Evolutionary conservation across 2,329 filamentous ascomycete species (phyloP).

Genomic region (Colletotrichum scovillei): DNA sequence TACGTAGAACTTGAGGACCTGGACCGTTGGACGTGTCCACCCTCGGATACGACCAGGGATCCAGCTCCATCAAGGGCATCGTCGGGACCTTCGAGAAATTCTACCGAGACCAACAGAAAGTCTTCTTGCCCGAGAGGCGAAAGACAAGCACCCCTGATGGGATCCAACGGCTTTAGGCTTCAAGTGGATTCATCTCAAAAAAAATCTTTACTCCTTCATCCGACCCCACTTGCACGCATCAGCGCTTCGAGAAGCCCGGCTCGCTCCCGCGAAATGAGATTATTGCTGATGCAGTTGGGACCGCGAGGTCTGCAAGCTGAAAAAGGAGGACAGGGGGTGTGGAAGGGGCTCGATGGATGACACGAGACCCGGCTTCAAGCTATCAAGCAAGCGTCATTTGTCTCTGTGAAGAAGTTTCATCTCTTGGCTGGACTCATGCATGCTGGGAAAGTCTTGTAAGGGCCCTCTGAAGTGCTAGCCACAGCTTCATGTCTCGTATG

Average conservation of each 20-base stretch:
- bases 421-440: not conserved
- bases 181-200: not conserved
- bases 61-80: not conserved
- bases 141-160: not conserved
- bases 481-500: too few species aligned
- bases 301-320: not conserved
- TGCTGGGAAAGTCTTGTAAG: not conserved
- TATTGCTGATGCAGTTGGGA: not conserved
- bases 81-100: not conserved
- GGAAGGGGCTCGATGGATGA: not conserved
- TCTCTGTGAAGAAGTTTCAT: not conserved
- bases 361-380: not conserved
- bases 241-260: conserved; percentile 5
- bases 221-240: not conserved
- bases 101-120: not conserved
- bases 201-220: not conserved
- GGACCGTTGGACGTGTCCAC: not conserved
- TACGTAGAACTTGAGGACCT: not conserved
- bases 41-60: not conserved
- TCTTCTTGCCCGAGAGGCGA: not conserved
- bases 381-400: not conserved
- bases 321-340: not conserved
- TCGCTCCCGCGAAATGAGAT: conserved; percentile 19
- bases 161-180: conserved; percentile 5
- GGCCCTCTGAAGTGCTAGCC: too few species aligned